Base-by-base conservation (phyloP, 371 early-diverging fungal species). In the Conidiobolus incongruus region DNA sequence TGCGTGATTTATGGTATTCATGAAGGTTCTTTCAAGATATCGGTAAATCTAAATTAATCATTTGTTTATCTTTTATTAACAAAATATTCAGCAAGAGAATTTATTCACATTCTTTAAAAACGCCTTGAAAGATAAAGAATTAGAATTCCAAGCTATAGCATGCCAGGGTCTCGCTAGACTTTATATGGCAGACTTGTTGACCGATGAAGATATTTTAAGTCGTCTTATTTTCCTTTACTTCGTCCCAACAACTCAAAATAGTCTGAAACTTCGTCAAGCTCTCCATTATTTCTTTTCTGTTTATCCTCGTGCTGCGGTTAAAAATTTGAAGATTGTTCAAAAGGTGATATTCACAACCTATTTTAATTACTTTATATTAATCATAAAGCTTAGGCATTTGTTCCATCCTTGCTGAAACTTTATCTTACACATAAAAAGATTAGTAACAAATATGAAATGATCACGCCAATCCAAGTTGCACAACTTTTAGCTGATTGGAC, bases 241-340 rank as follows among this genome's bases (percentile, higher is more conserved):
- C 54, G 75, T 81, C 52, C 78, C 81, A 4, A 50, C 56, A 1
- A 74, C 77, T 5, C 52, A 52, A 12, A 49, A 48, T 19, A 82
- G 79, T 49, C 54, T 66, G 38, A 69, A 67, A 22, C 57, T 82
- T 35, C 65, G 80, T 1, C 89, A 86, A 53, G 82, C 84, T 44
- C 58, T 88, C 16, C 68, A 68, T 20, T 86, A 86, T 53, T 88
- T 88, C 48, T 71, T 88, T 50, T 84, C 81, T 3, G 84, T 75
- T 5, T 83, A 68, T 43, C 69, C 79, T 49, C 73, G 75, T 46
- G 77, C 81, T 16, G 60, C 72, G 0, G 51, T 55, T 28, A 70
- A 68, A 1, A 77, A 77, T 52, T 85, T 84, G 52, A 51, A 46
- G 6, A 31, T 62, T 20, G 44, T 81, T 49, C 50, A 52, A 22